These are phyloP conservation scores for Grosmannia penicillata DNA, from an alignment of 2,329 filamentous ascomycete species.

Conservation along the genomic window DNA sequence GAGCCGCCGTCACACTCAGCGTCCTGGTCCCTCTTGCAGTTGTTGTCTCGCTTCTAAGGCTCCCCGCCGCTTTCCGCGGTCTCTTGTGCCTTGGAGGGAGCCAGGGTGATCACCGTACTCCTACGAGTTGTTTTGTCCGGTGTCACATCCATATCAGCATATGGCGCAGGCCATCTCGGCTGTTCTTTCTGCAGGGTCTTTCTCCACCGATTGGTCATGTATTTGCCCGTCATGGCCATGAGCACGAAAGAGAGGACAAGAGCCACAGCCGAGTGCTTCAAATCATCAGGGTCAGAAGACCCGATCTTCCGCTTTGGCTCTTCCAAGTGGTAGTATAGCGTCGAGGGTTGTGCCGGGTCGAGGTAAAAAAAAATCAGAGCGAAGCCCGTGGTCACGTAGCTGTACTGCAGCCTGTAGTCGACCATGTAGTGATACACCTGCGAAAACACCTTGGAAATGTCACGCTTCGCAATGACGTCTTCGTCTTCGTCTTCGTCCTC, in stretches of 20 bases:
- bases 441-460: constrained; percentile 1
- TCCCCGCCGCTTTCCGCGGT: neutral
- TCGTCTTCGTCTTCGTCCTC: too few relatives aligned
- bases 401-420: constrained; percentile 3
- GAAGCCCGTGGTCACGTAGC: constrained; percentile 2
- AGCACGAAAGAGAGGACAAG: constrained; percentile 2
- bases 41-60: neutral
- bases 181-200: neutral
- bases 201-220: constrained; percentile 1
- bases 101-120: neutral
- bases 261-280: constrained; percentile 1
- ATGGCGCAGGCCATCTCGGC: constrained; percentile 1
- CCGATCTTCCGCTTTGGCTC: constrained; percentile 1
- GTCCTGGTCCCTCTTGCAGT: too few relatives aligned
- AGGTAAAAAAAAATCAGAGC: constrained; percentile 2
- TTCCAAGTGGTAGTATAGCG: constrained; percentile 2
- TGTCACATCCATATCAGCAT: neutral
- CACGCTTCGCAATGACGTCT: neutral
- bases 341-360: neutral
- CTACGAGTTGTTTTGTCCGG: neutral
- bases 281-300: neutral
- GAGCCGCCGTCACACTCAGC: neutral
- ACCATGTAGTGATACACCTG: constrained; percentile 6
- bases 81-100: neutral
- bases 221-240: constrained; percentile 1